Conservation (phyloP, 805 yeast species). For the Spathaspora boniae region DNA sequence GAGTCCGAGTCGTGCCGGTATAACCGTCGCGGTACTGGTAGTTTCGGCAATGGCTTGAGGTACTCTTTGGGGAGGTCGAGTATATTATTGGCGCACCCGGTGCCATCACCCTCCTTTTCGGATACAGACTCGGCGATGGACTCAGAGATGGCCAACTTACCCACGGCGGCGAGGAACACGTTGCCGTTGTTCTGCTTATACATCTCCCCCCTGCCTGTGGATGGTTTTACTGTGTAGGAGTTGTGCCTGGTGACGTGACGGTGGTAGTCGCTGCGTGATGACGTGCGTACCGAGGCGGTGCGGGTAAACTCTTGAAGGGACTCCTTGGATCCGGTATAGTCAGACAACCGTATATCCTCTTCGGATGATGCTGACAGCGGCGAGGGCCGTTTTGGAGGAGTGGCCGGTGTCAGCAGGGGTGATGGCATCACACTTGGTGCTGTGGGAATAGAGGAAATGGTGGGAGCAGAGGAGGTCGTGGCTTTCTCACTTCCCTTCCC, state of each 20-base stretch:
- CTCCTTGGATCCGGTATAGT: neutral
- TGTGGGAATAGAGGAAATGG: too few relatives aligned
- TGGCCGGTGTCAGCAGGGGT: too few relatives aligned
- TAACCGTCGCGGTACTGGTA: constrained; percentile 10
- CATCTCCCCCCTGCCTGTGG: constrained; percentile 7
- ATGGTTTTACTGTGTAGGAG: too few relatives aligned
- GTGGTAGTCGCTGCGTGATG: constrained; percentile 33
- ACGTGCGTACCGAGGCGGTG: constrained; percentile 35
- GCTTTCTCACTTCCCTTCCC: neutral
- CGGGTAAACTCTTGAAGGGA: constrained; percentile 15
- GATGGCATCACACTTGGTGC: too few relatives aligned
- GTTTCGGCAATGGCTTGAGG: constrained; percentile 19
- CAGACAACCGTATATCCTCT: too few relatives aligned
- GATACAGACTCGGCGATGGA: too few relatives aligned
- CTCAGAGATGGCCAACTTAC: neutral
- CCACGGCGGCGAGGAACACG: constrained; percentile 17
- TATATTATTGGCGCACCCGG: too few relatives aligned
- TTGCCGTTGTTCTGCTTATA: constrained; percentile 25
- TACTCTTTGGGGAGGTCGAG: constrained; percentile 34
- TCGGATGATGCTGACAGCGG: too few relatives aligned
- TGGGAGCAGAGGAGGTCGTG: constrained; percentile 1
- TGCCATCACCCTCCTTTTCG: too few relatives aligned
- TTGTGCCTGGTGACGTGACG: constrained; percentile 30
- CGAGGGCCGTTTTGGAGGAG: too few relatives aligned
- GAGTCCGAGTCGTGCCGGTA: constrained; percentile 10